Base-by-base conservation (phyloP, 208 protist species). In the Porcisia hertigi region DNA sequence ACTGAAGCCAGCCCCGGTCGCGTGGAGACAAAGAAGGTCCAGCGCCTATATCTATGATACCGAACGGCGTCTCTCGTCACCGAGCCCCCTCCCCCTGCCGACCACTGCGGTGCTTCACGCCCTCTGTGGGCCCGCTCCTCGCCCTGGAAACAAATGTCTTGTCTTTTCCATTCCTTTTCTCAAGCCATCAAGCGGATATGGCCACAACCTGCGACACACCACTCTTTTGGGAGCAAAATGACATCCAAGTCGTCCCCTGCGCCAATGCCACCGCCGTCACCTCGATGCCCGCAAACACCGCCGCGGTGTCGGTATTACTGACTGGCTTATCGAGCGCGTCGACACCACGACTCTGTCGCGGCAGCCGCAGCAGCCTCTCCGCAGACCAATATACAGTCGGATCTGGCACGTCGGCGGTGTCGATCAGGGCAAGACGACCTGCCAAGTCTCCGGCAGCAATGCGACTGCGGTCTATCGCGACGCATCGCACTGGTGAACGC, bases 361-460 rank as follows among this genome's bases (percentile, higher is more conserved):
- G 55, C 30, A 79, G 53, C 20, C 75, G 71, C 12, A 87, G 77
- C 30, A 92, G 66, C 45, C 66, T 66, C 66, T 89, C 77, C 3
- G 79, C 78, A 5, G 70, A 76, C 85, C 87, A 88, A 75, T 89
- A 88, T 36, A 76, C 71, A 20, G 87, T 92, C 47, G 85, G 80
- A 47, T 82, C 69, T 30, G 88, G 84, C 41, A 85, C 76, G 55
- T 92, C 86, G 4, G 83, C 45, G 16, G 78, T 86, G 76, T 91
- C 86, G n/a, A 92, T 69, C 6, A 88, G 58, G 53, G 86, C 80
- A 36, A 92, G 77, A 39, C 80, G 71, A 16, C 85, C 88, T 0
- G 69, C 49, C 9, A 87, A 45, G 65, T 92, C 88, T 34, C 88
- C 88, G 5, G 88, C 88, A 47, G 84, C 86, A 60, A 92, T 85